phyloP scores from a whole-genome alignment of 345 rosid species.

The Syzygium jambos region DNA sequence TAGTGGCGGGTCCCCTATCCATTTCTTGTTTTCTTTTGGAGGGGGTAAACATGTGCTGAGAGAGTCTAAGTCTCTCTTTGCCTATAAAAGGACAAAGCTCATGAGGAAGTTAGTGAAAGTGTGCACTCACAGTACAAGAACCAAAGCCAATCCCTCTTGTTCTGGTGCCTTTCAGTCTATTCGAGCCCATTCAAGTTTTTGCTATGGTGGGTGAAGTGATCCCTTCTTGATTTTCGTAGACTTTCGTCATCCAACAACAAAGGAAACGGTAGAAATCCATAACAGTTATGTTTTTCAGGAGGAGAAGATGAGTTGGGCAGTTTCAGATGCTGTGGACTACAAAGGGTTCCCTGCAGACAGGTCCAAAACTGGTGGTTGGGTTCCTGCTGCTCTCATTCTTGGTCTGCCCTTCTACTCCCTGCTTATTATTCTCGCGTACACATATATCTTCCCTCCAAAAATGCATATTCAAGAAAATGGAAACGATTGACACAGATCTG shows the following conservation, averaged over 20 bases:
- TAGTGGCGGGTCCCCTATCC: conserved; percentile 24
- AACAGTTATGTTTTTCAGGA: conserved; percentile 17
- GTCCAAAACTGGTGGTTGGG: conserved; percentile 69
- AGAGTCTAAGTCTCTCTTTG: conserved; percentile 1
- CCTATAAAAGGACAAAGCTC: conserved; percentile 30
- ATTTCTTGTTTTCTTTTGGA: neutral
- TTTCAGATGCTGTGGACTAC: conserved; percentile 46
- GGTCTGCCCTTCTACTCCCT: conserved; percentile 19
- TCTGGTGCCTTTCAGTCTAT: neutral
- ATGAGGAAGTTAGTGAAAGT: neutral
- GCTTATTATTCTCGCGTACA: neutral
- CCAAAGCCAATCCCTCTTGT: neutral
- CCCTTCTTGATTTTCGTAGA: neutral
- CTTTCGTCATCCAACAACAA: neutral
- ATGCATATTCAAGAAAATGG: neutral
- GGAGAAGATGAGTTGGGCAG: conserved; percentile 39
- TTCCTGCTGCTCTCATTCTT: conserved; percentile 51
- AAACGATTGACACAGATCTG: neutral
- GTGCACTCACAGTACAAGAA: neutral
- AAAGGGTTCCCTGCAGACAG: conserved; percentile 46
- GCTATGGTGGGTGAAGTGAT: neutral
- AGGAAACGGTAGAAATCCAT: neutral
- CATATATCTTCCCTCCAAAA: neutral
- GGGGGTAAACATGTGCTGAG: neutral
- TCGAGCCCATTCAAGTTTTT: neutral